Percentiles rank a stretch among this genome's conserved stretches.
Conservation (phyloP, 305 asterid species). For the Caryopteris hybrid region DNA sequence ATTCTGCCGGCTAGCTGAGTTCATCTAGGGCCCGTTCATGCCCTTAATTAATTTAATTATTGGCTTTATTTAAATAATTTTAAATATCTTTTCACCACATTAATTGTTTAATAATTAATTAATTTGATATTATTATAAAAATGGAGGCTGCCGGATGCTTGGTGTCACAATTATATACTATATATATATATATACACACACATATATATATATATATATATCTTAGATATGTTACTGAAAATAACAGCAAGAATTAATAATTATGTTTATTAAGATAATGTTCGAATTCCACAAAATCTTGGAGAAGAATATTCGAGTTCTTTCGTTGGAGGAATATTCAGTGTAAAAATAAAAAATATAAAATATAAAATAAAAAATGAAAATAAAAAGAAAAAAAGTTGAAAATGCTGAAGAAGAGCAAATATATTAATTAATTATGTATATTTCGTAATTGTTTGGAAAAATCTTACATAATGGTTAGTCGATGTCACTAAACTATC, state of each 20-base stretch:
- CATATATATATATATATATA: too few relatives aligned
- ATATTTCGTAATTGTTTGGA: too few relatives aligned
- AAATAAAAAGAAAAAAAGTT: too few relatives aligned
- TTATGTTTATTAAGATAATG: background rate
- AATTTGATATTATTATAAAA: conserved; percentile 1
- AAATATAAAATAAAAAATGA: too few relatives aligned
- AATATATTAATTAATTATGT: too few relatives aligned
- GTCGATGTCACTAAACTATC: too few relatives aligned
- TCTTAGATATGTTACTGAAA: conserved; percentile 10
- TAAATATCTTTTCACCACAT: background rate
- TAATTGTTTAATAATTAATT: background rate
- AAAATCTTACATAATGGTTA: too few relatives aligned
- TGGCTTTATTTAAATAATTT: background rate
- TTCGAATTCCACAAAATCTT: background rate
- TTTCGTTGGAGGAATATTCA: background rate
- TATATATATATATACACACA: too few relatives aligned
- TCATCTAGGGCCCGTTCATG: conserved; percentile 29
- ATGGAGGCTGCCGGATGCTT: conserved; percentile 15
- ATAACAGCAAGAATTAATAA: conserved; percentile 3
- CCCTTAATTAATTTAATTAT: conserved; percentile 26
- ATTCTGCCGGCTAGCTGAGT: conserved; percentile 50
- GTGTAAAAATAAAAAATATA: too few relatives aligned
- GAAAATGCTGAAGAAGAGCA: too few relatives aligned
- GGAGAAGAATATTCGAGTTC: background rate
- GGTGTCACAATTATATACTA: background rate